Base-by-base conservation (phyloP, 75 land plant species). In the Larix kaempferi region DNA sequence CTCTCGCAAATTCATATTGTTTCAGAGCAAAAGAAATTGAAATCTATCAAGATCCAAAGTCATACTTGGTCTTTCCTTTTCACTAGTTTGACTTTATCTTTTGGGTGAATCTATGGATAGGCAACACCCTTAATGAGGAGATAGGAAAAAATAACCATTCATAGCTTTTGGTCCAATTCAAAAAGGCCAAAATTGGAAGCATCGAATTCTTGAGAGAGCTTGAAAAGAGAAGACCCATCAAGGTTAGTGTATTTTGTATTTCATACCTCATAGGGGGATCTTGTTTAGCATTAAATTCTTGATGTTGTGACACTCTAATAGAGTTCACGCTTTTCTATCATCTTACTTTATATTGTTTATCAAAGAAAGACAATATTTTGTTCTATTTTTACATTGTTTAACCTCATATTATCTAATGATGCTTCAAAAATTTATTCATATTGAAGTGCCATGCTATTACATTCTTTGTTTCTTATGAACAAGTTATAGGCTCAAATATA, bases 141-240 rank as follows among this genome's bases (percentile, higher is more conserved):
- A 41, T n/a, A n/a, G 73, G 73, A 25, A 41, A 41, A n/a, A 41
- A 39, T 17, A 37, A 35, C 49, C 71, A 37, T 67, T 33, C 17
- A 39, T 49, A 69, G 25, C 33, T 3, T 69, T 39, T 54, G 17
- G 14, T 23, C 19, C 57, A 73, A 25, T 17, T 19, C 19, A 75
- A 33, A 29, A 86, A 80, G 78, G 83, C 84, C 54, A 80, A 84
- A 76, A 86, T 84, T 79, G 99, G 99, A 74, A 97, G 88, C 66
- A 95, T 94, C 44, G 89, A 91, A 19, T 97, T 79, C 74, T 87
- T 97, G 33, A 77, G 86, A 60, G 91, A 95, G 33, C 82, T 97
- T 59, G 99, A 97, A 76, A 80, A 88, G 10, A 85, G 77, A 82
- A 82, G 99, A 82, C 80, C 99, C 21, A 88, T 97, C 44, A 97